Percentiles rank a stretch among this genome's conserved stretches.
phyloP scores from a whole-genome alignment of 805 yeast species.

The Candida piceae region DNA sequence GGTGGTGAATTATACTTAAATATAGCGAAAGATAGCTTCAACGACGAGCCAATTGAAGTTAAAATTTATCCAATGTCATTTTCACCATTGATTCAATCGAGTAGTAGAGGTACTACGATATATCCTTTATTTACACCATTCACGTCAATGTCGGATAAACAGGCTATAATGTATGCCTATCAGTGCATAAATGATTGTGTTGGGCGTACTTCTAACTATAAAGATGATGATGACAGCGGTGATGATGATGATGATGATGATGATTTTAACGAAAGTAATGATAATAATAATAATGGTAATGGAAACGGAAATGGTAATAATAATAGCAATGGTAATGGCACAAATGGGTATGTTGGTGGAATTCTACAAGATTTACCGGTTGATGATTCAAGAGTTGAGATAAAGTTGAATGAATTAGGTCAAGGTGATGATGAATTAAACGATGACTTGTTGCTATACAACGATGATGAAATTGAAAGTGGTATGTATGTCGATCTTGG shows the following conservation, averaged over 20 bases:
- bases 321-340: too few relatives aligned
- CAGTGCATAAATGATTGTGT: constrained; percentile 20
- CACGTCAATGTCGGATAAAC: constrained; percentile 7
- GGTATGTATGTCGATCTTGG: constrained; percentile 27
- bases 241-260: constrained; percentile 5
- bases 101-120: neutral
- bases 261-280: constrained; percentile 1
- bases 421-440: constrained; percentile 26
- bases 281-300: neutral
- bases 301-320: too few relatives aligned
- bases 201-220: constrained; percentile 11
- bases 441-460: constrained; percentile 11
- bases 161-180: constrained; percentile 17
- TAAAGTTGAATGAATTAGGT: constrained; percentile 21
- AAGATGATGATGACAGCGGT: constrained; percentile 11
- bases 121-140: constrained; percentile 24
- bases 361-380: too few relatives aligned
- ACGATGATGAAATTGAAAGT: constrained; percentile 14
- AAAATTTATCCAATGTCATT: constrained; percentile 7
- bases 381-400: constrained; percentile 23
- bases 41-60: constrained; percentile 11
- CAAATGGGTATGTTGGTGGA: too few relatives aligned
- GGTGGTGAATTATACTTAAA: constrained; percentile 6
- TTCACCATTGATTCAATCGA: neutral
- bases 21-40: constrained; percentile 3